These are phyloP conservation scores for Leavenworthia alabamica DNA, from an alignment of 345 rosid genomes.

Conservation along the genomic window DNA sequence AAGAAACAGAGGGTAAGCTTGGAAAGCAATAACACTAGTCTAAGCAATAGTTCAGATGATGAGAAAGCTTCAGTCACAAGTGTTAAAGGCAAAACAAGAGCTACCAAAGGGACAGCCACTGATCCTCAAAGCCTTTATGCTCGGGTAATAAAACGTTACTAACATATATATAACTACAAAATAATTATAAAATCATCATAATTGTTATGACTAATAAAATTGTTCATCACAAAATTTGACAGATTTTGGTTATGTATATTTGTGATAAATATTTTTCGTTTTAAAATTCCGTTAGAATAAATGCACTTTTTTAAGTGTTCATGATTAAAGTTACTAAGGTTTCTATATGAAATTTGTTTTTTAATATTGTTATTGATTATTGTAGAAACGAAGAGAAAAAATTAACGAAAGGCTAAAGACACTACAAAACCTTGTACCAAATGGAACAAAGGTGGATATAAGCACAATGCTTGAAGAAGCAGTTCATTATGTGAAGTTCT, in stretches of 20 bases:
- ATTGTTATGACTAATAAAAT: no score
- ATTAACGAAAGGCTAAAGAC: constrained; percentile 68
- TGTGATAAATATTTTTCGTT: no score
- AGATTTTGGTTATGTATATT: no score
- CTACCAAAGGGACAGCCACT: constrained; percentile 61
- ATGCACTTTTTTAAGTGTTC: no score
- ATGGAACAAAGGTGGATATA: constrained; percentile 45
- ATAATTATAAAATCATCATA: no score
- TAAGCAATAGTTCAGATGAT: background rate
- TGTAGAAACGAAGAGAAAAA: constrained; percentile 73
- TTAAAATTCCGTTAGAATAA: no score
- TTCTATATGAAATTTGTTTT: no score
- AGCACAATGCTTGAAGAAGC: constrained; percentile 8
- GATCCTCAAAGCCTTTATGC: constrained; percentile 96
- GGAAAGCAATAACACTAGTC: background rate
- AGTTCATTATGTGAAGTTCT: background rate
- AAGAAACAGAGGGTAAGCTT: background rate
- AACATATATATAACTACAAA: no score
- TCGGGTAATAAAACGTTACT: constrained; percentile 53
- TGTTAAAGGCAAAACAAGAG: constrained; percentile 46
- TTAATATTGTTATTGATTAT: no score
- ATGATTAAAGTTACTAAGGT: no score
- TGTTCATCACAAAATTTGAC: no score
- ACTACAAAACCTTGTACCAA: constrained; percentile 78
- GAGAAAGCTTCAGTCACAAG: background rate